phyloP scores from a whole-genome alignment of 805 yeast species.

The Starmerella geochares region DNA sequence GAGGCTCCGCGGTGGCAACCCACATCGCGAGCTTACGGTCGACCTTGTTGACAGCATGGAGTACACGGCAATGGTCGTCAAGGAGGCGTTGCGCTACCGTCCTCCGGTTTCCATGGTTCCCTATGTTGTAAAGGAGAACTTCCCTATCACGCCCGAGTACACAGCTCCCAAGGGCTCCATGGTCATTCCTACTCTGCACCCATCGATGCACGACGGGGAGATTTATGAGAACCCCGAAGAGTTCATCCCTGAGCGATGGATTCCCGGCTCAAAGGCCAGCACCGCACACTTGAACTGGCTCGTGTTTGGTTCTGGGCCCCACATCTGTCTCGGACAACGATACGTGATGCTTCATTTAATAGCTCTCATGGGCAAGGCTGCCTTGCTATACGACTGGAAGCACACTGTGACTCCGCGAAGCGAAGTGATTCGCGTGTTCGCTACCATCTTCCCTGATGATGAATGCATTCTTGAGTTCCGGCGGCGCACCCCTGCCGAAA shows the following conservation, averaged over 20 bases:
- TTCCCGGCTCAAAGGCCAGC: conserved; percentile 56
- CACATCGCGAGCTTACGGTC: conserved; percentile 47
- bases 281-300: conserved; percentile 84
- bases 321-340: conserved; percentile 88
- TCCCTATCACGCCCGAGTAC: conserved; percentile 73
- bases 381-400: conserved; percentile 65
- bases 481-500: conserved; percentile 20
- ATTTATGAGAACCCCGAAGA: conserved; percentile 90
- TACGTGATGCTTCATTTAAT: conserved; percentile 87
- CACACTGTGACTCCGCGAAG: conserved; percentile 76
- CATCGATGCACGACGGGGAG: conserved; percentile 95
- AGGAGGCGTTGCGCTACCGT: conserved; percentile 84
- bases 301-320: conserved; percentile 96
- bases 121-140: conserved; percentile 76
- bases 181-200: conserved; percentile 92
- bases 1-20: conserved; percentile 68
- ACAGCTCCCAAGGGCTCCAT: conserved; percentile 94
- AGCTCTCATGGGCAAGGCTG: conserved; percentile 82
- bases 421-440: conserved; percentile 91
- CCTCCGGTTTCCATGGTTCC: conserved; percentile 99
- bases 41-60: conserved; percentile 76
- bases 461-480: conserved; percentile 72
- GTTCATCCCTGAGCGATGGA: conserved; percentile 95
- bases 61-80: conserved; percentile 83
- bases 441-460: conserved; percentile 96